These are phyloP conservation scores for Psilocybe sp. DNA, from an alignment of 768 basidiomycete genomes.

Conservation along the genomic window DNA sequence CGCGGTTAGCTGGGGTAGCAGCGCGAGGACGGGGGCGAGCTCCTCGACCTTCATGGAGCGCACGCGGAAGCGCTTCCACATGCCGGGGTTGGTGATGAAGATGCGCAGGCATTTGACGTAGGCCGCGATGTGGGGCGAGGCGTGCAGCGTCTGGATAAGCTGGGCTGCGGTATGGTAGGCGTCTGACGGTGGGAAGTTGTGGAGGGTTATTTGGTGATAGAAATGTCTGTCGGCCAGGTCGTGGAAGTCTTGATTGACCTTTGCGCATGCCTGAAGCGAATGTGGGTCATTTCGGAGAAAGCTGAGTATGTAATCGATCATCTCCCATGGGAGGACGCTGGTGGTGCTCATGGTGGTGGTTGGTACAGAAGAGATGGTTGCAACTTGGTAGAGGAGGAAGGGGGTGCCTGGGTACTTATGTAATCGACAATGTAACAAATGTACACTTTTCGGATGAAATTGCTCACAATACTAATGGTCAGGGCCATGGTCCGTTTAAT, in stretches of 20 bases:
- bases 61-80: conserved; percentile 9
- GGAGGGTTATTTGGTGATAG: conserved; percentile 8
- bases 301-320: conserved; percentile 11
- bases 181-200: not conserved
- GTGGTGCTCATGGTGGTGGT: too few relatives aligned
- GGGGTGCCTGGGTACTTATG: too few relatives aligned
- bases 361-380: too few relatives aligned
- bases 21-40: conserved; percentile 4
- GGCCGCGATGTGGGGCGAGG: conserved; percentile 5
- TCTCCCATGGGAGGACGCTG: conserved; percentile 7
- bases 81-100: conserved; percentile 2
- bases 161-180: conserved; percentile 3
- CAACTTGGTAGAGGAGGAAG: too few relatives aligned
- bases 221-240: conserved; percentile 12
- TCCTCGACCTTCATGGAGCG: conserved; percentile 12
- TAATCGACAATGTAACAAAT: too few relatives aligned
- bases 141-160: conserved; percentile 5
- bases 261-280: conserved; percentile 8
- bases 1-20: conserved; percentile 2
- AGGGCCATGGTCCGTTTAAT: too few relatives aligned
- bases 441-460: too few relatives aligned
- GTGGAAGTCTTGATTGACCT: conserved; percentile 7
- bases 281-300: conserved; percentile 9
- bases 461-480: too few relatives aligned
- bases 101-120: conserved; percentile 12